Conservation (phyloP, 768 basidiomycete species). For the Suillus clintonianus region DNA sequence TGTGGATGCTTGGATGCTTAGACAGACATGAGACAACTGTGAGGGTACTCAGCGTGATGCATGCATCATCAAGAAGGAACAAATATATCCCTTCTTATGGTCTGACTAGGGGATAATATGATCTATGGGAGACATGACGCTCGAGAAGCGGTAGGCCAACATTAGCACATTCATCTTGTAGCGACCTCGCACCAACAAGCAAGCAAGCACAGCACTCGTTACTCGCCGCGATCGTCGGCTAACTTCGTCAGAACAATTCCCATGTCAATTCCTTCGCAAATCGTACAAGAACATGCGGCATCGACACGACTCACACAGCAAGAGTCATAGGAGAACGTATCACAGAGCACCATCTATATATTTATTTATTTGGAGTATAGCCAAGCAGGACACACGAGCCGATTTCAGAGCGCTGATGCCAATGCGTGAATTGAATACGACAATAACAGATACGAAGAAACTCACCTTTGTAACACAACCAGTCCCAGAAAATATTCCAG, state of each 20-base stretch:
- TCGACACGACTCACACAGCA: background rate
- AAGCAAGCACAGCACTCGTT: background rate
- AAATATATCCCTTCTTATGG: background rate
- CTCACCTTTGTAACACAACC: constrained; percentile 1
- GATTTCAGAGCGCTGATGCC: background rate
- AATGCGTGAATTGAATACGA: background rate
- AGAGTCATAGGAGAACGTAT: background rate
- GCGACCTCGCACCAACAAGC: too few relatives aligned
- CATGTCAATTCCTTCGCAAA: background rate
- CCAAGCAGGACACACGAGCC: background rate
- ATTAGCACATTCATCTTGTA: too few relatives aligned
- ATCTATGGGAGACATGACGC: too few relatives aligned
- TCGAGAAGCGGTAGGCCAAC: too few relatives aligned
- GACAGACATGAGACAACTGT: background rate
- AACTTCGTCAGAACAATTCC: too few relatives aligned
- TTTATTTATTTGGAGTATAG: background rate
- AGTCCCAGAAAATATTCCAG: background rate
- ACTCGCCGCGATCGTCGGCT: background rate
- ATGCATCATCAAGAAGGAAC: background rate
- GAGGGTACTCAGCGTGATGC: background rate
- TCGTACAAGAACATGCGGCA: background rate
- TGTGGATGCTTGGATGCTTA: background rate
- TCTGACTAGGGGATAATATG: background rate
- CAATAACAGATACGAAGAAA: background rate
- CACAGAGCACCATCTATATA: background rate